Conservation (phyloP, 805 yeast species). For the Metschnikowia vanudenii region DNA sequence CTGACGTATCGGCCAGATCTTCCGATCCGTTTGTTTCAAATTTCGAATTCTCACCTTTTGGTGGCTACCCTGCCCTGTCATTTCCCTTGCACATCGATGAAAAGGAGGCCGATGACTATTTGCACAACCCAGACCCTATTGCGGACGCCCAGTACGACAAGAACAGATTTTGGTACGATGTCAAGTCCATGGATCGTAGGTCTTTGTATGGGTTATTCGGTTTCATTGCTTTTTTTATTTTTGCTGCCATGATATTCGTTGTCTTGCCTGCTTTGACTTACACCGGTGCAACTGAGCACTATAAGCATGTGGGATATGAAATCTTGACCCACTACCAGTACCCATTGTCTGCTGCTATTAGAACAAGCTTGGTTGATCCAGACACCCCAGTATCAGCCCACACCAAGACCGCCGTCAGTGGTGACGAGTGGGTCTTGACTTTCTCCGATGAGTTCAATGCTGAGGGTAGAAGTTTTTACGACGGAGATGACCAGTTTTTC, state of each 20-base stretch:
- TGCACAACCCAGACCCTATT: constrained; percentile 95
- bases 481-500: constrained; percentile 45
- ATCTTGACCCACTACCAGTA: constrained; percentile 28
- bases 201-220: constrained; percentile 65
- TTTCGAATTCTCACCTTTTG: constrained; percentile 81
- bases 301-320: constrained; percentile 22
- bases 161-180: constrained; percentile 60
- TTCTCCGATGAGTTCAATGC: constrained; percentile 45
- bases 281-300: constrained; percentile 55
- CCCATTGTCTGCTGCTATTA: constrained; percentile 36
- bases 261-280: constrained; percentile 82
- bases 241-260: constrained; percentile 66
- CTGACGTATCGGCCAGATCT: constrained; percentile 21
- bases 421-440: constrained; percentile 46
- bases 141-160: constrained; percentile 84
- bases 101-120: constrained; percentile 90
- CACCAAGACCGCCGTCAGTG: constrained; percentile 39
- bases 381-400: constrained; percentile 38
- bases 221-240: constrained; percentile 54
- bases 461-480: constrained; percentile 44
- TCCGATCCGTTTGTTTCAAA: constrained; percentile 44
- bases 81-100: constrained; percentile 91
- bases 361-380: constrained; percentile 39
- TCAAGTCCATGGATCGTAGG: constrained; percentile 63
- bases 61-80: constrained; percentile 92